Evolutionary conservation across 140 eudicot genomes (phyloP).

Genomic region (Bidens hawaiensis): DNA sequence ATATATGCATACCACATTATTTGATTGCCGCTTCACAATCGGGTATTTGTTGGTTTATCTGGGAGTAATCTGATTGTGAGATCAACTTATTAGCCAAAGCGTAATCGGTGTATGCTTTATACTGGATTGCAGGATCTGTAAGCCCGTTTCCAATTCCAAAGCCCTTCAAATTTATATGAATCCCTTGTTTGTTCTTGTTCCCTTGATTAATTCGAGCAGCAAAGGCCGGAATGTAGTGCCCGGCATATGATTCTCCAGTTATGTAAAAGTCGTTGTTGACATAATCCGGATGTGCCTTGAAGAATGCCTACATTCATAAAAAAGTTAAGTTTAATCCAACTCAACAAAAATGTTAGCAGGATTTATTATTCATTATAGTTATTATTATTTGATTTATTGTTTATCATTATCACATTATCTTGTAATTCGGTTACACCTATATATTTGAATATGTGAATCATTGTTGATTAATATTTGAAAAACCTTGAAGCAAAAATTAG

Average conservation of each 20-base stretch:
- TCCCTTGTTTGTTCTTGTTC: conserved; percentile 65
- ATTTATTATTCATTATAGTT: no score
- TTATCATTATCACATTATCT: no score
- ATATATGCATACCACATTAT: conserved; percentile 42
- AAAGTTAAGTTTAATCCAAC: no score
- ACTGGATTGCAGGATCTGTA: conserved; percentile 75
- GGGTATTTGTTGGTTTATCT: conserved; percentile 35
- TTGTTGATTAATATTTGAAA: no score
- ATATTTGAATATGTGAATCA: no score
- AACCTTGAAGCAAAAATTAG: neutral
- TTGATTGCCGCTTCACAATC: conserved; percentile 47
- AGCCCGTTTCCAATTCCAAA: conserved; percentile 87
- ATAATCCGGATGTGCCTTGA: conserved; percentile 64
- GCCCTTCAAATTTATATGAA: conserved; percentile 74
- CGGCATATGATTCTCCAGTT: conserved; percentile 93
- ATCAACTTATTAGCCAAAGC: conserved; percentile 59
- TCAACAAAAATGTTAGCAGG: no score
- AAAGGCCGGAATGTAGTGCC: conserved; percentile 90
- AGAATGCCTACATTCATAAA: conserved; percentile 71
- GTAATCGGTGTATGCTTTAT: conserved; percentile 62
- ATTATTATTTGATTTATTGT: no score
- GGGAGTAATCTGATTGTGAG: conserved; percentile 32
- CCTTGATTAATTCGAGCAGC: conserved; percentile 61
- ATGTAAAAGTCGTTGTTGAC: conserved; percentile 67
- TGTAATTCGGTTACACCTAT: no score